phyloP scores from a whole-genome alignment of 2,329 filamentous ascomycete species.

The Aspergillus sp. region DNA sequence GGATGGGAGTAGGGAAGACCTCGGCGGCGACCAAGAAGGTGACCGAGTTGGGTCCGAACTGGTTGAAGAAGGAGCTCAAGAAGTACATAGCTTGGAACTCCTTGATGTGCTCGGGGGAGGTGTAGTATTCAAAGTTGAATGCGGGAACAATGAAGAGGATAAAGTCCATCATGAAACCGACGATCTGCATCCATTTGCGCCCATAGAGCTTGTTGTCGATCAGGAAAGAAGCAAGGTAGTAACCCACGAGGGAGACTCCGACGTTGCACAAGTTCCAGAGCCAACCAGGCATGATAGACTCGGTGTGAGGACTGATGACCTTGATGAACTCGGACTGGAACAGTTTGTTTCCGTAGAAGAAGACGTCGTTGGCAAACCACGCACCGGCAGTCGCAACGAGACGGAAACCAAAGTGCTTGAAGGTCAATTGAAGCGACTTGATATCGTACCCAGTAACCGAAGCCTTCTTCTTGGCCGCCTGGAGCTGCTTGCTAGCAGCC shows the following conservation, averaged over 20 bases:
- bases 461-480: conserved; percentile 79
- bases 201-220: conserved; percentile 98
- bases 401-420: conserved; percentile 83
- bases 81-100: conserved; percentile 99
- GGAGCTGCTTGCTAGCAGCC: conserved; percentile 80
- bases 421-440: conserved; percentile 77
- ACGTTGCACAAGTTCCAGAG: conserved; percentile 93
- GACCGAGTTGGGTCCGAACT: conserved; percentile 94
- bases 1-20: conserved; percentile 92
- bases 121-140: conserved; percentile 87
- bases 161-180: conserved; percentile 93
- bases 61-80: conserved; percentile 97
- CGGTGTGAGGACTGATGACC: conserved; percentile 71
- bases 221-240: conserved; percentile 85
- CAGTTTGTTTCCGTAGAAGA: conserved; percentile 99
- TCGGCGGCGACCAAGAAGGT: conserved; percentile 96
- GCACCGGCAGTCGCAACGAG: conserved; percentile 82
- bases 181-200: conserved; percentile 92
- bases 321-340: conserved; percentile 91
- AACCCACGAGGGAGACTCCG: conserved; percentile 80
- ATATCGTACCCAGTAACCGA: conserved; percentile 92
- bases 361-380: conserved; percentile 97
- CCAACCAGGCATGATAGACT: conserved; percentile 84
- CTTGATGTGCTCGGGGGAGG: conserved; percentile 69
- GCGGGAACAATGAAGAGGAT: conserved; percentile 90